Evolutionary conservation across 164 flowering plant species (phyloP), one percentile per base, ranked within the genome.

Genomic region (Nymphaea colorata): DNA sequence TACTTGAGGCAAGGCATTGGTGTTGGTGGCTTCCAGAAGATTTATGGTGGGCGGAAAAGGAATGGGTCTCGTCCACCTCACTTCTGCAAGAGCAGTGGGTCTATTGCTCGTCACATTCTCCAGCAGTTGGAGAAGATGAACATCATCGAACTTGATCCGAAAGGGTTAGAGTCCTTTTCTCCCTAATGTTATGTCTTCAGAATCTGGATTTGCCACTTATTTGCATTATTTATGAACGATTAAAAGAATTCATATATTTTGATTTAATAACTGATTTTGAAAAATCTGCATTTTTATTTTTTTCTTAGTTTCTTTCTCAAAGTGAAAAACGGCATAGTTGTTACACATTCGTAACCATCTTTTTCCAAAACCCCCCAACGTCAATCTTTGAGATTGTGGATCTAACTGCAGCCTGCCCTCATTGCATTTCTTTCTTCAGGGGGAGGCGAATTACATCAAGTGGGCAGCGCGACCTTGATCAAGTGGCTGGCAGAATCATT

Each of bases 21-120:
- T 43, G 96, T 90, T 11, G 98, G 96, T 67, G 85, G 85, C 25
- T 93, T 93, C 79, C 71, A 72, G 25, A 88, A 88, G 70, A 93
- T 93, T n/a, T 90, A 93, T 72, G 98, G 98, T 66, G 98, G 98
- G 1, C 79, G 88, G 78, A 5, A 80, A 90, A 89, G 87, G 79
- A 93, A 93, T 72, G 93, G 98, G 10, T 84, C 91, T 64, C 85
- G 95, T 15, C 98, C 96, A 6, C 93, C 85, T 0, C 96, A 88
- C 70, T 93, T 90, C 76, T 79, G 96, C 84, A 83, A 86, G 82
- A 90, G 95, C 87, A 88, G 95, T 79, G 98, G 96, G 57, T 72
- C 88, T 12, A 66, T 93, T 69, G 93, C 96, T 47, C 96, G 92
- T 0, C 87, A 93, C 83, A 85, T 93, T 62, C 91, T 90, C 55